Evolutionary conservation across 306 rosid species (phyloP).

Genomic region (Cicer chorassanicum): DNA sequence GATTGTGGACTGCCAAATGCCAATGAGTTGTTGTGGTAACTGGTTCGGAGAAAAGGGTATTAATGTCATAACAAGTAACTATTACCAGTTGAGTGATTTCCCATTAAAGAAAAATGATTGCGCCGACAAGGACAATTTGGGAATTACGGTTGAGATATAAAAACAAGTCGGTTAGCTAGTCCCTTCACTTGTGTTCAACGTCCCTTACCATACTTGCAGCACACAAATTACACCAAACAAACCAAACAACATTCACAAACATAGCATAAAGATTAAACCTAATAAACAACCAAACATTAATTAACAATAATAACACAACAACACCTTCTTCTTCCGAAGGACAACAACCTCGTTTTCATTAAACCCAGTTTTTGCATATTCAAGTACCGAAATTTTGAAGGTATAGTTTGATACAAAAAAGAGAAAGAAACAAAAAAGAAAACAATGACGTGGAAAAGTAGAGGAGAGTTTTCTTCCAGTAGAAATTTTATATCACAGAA

Average conservation of each 20-base stretch:
- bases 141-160: constrained; percentile 36
- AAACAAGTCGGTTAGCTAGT: constrained; percentile 63
- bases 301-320: constrained; percentile 33
- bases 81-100: constrained; percentile 31
- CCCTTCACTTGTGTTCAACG: constrained; percentile 64
- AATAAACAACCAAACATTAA: constrained; percentile 42
- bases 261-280: constrained; percentile 42
- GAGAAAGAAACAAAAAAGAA: not conserved
- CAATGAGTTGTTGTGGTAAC: not conserved
- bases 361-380: constrained; percentile 40
- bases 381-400: constrained; percentile 21
- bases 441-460: constrained; percentile 84
- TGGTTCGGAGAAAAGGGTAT: constrained; percentile 26
- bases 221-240: constrained; percentile 43
- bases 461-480: constrained; percentile 72
- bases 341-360: constrained; percentile 18
- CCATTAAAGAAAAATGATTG: constrained; percentile 43
- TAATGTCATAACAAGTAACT: constrained; percentile 36
- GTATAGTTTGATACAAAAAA: not conserved
- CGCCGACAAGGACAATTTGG: constrained; percentile 54
- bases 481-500: constrained; percentile 67
- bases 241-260: constrained; percentile 2
- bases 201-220: constrained; percentile 74
- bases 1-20: too few species aligned
- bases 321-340: constrained; percentile 20